phyloP scores from a whole-genome alignment of 75 land plant species.

The Selaginella moellendorffii region DNA sequence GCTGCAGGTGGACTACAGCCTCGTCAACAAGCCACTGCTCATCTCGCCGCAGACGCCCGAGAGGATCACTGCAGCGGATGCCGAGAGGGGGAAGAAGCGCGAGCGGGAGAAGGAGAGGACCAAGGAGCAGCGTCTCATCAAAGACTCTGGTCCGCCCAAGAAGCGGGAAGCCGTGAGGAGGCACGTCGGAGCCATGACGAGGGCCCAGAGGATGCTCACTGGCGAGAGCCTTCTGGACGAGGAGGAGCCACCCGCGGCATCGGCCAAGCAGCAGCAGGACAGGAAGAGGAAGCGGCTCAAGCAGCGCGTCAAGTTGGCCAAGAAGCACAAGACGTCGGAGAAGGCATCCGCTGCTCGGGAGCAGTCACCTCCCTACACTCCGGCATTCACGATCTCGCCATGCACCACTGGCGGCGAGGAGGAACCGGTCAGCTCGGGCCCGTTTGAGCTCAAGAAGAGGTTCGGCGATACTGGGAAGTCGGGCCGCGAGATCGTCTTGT shows the following conservation, averaged over 20 bases:
- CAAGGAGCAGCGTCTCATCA: background rate
- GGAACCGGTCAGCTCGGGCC: too few species aligned
- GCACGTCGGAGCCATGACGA: background rate
- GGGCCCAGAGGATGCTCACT: background rate
- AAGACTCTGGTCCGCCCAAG: background rate
- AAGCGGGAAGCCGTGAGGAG: background rate
- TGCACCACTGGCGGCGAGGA: too few species aligned
- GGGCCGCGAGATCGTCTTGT: background rate
- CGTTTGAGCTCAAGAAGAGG: background rate
- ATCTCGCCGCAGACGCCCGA: background rate
- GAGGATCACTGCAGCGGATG: background rate
- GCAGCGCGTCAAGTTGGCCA: background rate
- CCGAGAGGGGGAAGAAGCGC: too few species aligned
- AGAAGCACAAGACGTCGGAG: too few species aligned
- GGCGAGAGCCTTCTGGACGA: too few species aligned
- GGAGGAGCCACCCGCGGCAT: background rate
- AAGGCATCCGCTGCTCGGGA: too few species aligned
- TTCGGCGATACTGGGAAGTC: background rate
- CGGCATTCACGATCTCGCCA: too few species aligned
- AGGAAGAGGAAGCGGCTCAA: background rate
- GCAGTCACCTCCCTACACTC: too few species aligned
- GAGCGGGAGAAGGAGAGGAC: too few species aligned
- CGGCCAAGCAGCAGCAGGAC: background rate
- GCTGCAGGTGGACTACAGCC: background rate
- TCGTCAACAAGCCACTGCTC: background rate